Evolutionary conservation across 106 monocot genomes (phyloP).

Genomic region (Chionographis japonica): DNA sequence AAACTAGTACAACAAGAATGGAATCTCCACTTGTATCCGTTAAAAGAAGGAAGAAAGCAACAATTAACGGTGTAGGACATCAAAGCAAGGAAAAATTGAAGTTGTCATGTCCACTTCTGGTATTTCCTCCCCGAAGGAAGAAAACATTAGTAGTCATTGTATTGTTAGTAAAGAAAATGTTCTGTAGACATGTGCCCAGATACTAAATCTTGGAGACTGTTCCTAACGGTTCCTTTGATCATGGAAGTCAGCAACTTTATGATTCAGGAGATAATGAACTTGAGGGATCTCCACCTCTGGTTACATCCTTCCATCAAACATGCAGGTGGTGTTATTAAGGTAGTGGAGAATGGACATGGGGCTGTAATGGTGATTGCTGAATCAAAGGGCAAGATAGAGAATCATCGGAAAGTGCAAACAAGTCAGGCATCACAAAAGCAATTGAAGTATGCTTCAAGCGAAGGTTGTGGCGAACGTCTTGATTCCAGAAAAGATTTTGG

Average conservation of each 20-base stretch:
- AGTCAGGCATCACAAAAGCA: slow-evolving; percentile 9
- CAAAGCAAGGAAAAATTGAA: slow-evolving; percentile 9
- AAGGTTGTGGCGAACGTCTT: not conserved
- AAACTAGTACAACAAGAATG: too few relatives aligned
- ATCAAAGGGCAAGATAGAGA: slow-evolving; percentile 15
- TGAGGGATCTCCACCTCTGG: too few relatives aligned
- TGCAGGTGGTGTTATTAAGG: not conserved
- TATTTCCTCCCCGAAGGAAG: slow-evolving; percentile 7
- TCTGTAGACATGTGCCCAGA: not conserved
- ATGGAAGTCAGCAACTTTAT: not conserved
- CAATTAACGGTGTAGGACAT: slow-evolving; percentile 8
- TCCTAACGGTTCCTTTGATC: slow-evolving; percentile 1
- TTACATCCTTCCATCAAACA: too few relatives aligned
- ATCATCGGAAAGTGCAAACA: slow-evolving; percentile 16
- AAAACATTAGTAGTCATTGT: slow-evolving; percentile 9
- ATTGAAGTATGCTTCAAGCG: slow-evolving; percentile 5
- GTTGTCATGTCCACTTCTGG: slow-evolving; percentile 3
- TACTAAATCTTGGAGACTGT: slow-evolving; percentile 11
- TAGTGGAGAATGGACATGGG: slow-evolving; percentile 13
- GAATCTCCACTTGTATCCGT: too few relatives aligned
- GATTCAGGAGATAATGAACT: slow-evolving; percentile 1
- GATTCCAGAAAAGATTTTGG: slow-evolving; percentile 8
- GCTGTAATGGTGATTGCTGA: slow-evolving; percentile 2
- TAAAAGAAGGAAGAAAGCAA: slow-evolving; percentile 25
- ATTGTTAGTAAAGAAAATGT: slow-evolving; percentile 8